A percentile compares a stretch with the other conserved stretches of the same genome.
These are phyloP conservation scores for Pleurotus pulmonarius DNA, from an alignment of 768 basidiomycete species.

Conservation along the genomic window DNA sequence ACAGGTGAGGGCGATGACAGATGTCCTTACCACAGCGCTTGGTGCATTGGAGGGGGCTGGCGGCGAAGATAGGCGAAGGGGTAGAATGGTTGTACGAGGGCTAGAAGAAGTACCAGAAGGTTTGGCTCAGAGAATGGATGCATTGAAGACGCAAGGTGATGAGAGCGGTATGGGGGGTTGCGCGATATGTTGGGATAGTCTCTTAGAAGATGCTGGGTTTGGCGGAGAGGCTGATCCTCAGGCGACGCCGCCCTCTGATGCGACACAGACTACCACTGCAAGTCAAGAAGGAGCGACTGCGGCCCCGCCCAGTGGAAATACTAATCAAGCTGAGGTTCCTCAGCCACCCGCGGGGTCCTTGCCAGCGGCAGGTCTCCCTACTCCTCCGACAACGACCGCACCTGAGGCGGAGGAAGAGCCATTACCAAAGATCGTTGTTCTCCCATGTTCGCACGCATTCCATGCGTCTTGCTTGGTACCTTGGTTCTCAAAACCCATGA, in stretches of 20 bases:
- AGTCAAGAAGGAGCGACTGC: too few species aligned
- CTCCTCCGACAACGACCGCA: not conserved
- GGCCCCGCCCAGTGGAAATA: constrained; percentile 1
- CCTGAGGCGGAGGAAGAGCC: constrained; percentile 10
- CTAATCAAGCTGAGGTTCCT: not conserved
- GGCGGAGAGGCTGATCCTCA: constrained; percentile 14
- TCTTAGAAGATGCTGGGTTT: constrained; percentile 42
- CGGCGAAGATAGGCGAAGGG: constrained; percentile 62
- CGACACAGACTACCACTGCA: not conserved
- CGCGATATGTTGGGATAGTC: constrained; percentile 73
- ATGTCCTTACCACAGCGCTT: not conserved
- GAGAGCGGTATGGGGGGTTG: constrained; percentile 41
- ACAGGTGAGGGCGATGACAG: constrained; percentile 1
- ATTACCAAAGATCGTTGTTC: constrained; percentile 51
- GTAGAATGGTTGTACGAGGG: constrained; percentile 56
- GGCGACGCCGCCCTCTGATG: constrained; percentile 14
- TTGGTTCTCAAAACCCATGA: constrained; percentile 76
- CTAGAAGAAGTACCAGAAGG: constrained; percentile 67
- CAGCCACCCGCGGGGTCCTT: constrained; percentile 10
- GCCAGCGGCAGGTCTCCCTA: not conserved
- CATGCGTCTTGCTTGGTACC: constrained; percentile 75
- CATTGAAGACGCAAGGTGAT: constrained; percentile 14
- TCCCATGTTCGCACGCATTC: constrained; percentile 82
- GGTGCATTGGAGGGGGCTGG: not conserved
- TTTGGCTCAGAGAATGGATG: constrained; percentile 58